These are phyloP conservation scores for Sporormia fimetaria DNA, from an alignment of 495 filamentous ascomycete genomes.

Conservation along the genomic window DNA sequence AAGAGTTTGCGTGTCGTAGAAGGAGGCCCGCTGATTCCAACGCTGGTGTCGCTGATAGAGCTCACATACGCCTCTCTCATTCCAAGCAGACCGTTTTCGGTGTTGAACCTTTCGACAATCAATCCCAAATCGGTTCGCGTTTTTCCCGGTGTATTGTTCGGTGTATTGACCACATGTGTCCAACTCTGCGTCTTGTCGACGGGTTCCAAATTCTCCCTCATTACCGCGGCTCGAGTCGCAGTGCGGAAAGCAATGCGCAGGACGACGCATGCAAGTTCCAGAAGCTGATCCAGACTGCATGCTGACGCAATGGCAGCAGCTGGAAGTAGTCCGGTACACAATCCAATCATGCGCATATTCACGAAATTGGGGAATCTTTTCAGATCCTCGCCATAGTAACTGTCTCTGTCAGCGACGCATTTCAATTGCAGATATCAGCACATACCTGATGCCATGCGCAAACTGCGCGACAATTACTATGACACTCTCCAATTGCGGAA, in stretches of 20 bases:
- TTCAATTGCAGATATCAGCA: conserved; percentile 10
- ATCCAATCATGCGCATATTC: conserved; percentile 45
- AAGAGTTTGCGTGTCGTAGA: conserved; percentile 48
- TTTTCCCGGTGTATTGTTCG: too few species aligned
- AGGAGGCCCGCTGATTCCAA: conserved; percentile 75
- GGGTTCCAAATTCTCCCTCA: conserved; percentile 41
- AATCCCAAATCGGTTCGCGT: too few species aligned
- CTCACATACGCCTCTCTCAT: conserved; percentile 62
- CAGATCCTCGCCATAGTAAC: conserved; percentile 44
- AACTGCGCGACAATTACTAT: conserved; percentile 61
- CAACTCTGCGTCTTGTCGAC: conserved; percentile 42
- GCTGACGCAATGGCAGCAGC: conserved; percentile 59
- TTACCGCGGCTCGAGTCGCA: conserved; percentile 47
- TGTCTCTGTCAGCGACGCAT: conserved; percentile 31
- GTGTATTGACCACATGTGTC: conserved; percentile 45
- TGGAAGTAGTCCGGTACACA: conserved; percentile 65
- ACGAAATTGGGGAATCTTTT: conserved; percentile 33
- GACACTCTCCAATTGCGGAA: conserved; percentile 53
- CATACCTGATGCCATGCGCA: conserved; percentile 67
- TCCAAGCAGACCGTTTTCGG: conserved; percentile 45
- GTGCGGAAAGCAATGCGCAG: conserved; percentile 64
- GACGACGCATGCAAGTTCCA: conserved; percentile 55
- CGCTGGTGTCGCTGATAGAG: conserved; percentile 53
- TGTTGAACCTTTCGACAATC: conserved; percentile 46
- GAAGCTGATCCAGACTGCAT: conserved; percentile 53